Base-by-base conservation (phyloP, 768 basidiomycete species). In the Psilocybe subaeruginosa region DNA sequence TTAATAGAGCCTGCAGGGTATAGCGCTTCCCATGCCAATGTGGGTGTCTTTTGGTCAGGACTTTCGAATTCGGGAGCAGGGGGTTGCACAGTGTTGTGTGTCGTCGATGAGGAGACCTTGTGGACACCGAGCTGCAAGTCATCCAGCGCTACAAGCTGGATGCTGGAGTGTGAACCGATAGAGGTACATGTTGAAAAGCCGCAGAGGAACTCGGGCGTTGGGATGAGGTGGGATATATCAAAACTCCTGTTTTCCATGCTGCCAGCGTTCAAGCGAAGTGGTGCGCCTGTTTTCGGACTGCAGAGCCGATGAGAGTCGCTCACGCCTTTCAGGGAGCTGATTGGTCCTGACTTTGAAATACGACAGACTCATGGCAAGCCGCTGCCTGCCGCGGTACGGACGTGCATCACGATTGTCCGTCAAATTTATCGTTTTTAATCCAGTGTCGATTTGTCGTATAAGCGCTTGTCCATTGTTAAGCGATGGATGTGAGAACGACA, bases 1-100 rank as follows among this genome's bases (percentile, higher is more conserved):
- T 85, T 88, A 64, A 87, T 82, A 69, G 85, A 87, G 0, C 87
- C 88, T 58, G 78, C 68, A 0, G 85, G 82, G 65, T 85, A 90
- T 19, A 80, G 73, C 0, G 87, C 86, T 68, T 89, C 85, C 87
- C 87, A 90, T 17, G 86, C 85, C 7, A 23, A 43, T 46, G 47
- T 41, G 5, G 37, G 67, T 30, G 46, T 43, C 17, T 43, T 49
- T 3, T 30, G 2, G 4, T 11, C n/a, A 0, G 49, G 19, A 16
- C 2, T 19, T 12, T 56, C 11, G 9, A 70, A 60, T 12, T 56
- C 11, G 9, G 71, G 60, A 1, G 51, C 37, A 11, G 76, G 75
- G 11, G 77, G 76, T 11, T 63, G 62, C 19, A 78, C 76, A 19
- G 73, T 43, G 12, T 64, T 59, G 49, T 78, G 77, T 0, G 73